Conservation (phyloP, 306 rosid genomes). For the Hippophae gyantsensis region DNA sequence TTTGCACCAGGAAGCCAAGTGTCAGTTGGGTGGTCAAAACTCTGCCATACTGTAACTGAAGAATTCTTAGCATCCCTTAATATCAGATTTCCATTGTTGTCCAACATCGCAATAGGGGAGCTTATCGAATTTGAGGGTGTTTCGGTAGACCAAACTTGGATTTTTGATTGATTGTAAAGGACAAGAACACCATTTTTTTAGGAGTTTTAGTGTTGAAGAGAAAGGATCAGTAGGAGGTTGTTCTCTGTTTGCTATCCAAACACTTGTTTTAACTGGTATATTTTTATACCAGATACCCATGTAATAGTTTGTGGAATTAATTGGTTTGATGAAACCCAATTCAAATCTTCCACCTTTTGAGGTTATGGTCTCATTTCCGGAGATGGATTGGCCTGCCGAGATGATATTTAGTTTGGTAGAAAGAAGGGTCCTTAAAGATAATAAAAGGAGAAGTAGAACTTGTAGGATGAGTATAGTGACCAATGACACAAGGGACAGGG, state of each 20-base stretch:
- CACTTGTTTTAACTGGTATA: background rate
- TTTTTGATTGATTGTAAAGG: background rate
- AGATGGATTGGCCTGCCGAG: constrained; percentile 17
- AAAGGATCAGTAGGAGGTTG: background rate
- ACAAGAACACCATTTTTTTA: constrained; percentile 1
- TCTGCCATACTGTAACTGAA: no score
- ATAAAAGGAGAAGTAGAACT: background rate
- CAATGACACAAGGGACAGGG: no score
- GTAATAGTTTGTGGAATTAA: constrained; percentile 15
- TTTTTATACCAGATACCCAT: constrained; percentile 10
- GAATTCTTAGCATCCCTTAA: no score
- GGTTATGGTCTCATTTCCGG: constrained; percentile 23
- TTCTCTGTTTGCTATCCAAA: constrained; percentile 3
- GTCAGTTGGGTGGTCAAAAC: no score
- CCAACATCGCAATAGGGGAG: no score
- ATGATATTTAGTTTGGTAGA: constrained; percentile 18
- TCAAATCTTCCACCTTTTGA: constrained; percentile 18
- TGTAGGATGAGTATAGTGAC: no score
- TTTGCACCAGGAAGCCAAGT: no score
- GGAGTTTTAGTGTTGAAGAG: background rate
- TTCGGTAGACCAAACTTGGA: background rate
- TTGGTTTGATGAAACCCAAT: constrained; percentile 31
- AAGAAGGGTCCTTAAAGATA: background rate
- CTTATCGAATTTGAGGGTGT: no score
- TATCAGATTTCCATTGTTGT: no score